Evolutionary conservation across 1,284 basidiomycete species (phyloP), one percentile per base, ranked within the genome.

Genomic region (Phellinidium pouzarii): DNA sequence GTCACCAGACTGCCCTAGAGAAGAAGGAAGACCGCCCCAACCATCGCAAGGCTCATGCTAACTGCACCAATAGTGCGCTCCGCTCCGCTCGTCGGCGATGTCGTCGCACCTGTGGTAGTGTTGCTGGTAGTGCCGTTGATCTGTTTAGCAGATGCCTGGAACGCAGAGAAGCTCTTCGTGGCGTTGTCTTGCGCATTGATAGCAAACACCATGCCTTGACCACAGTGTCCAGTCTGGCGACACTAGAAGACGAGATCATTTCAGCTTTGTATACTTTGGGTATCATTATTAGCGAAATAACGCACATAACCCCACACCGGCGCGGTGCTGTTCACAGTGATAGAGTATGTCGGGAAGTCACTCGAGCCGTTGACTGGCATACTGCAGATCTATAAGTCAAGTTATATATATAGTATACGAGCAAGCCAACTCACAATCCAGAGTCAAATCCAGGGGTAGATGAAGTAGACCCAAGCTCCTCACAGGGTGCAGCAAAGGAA

Each of bases 401-500:
- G 26, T 14, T 22, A 22, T 22, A 25, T 46, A n/a, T 12, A 38
- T 14, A 26, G 2, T 20, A 45, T 27, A 54, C 7, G 17, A 45
- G 47, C 26, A 43, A 5, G 34, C 27, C n/a, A 34, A 63, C 74
- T 64, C 60, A 78, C 76, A 82, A 82, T 52, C 75, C 79, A 59
- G 80, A 81, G 66, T 82, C 77, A 59, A 83, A 76, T 20, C 75
- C 78, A 38, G 65, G 68, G 34, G 69, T 71, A 38, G 69, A 70
- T 14, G 62, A 62, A 50, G 68, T 68, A 55, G 62, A 60, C 53
- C 55, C 60, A 31, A 76, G 62, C 52, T 69, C 70, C 49, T 68
- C 64, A 67, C 82, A 85, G 37, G 82, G 82, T 48, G 72, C 72
- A 46, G 69, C 75, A 62, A 84, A 84, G 11, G 76, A 72, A 9